Base-by-base conservation (phyloP, 306 rosid species). In the Gastrolobium bilobum region DNA sequence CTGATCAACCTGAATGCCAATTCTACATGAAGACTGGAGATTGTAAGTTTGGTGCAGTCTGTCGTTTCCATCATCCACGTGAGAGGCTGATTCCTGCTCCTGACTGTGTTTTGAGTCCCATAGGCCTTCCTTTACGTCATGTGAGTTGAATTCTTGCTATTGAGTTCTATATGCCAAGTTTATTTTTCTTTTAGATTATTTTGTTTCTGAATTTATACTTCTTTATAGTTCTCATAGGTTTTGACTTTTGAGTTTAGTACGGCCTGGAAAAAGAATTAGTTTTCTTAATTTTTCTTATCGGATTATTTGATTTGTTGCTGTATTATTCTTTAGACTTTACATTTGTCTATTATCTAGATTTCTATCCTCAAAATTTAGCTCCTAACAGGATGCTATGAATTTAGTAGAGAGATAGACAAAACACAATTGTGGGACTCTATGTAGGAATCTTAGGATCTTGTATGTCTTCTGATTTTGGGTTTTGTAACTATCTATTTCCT, bases 11-110 rank as follows among this genome's bases (percentile, higher is more conserved):
- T 30, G 97, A 94, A 84, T 94, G 99, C 84, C 97, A 89, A 79
- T 94, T 94, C 86, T 94, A 94, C 91, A 91, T 94, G 93, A 94
- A 94, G 80, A 94, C 99, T 0, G 99, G 99, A 68, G 99, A 94
- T 82, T 94, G 99, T 78, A 92, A 94, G 87, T 94, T 92, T 48
- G 99, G 99, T 71, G 93, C 95, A 11, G 99, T 92, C 79, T 94
- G 99, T 84, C 91, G 94, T 81, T 94, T 94, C 75, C 97, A 94
- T 82, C 99, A 94, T 82, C 99, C 99, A 26, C 88, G 91, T 40
- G 97, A 94, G 87, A 87, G 99, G 84, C 63, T 86, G 53, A 75
- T 94, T 79, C 99, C 99, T 68, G 87, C 97, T 59, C 97, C 99
- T 72, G 97, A 94, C 80, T 94, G 99, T 73, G 88, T 92, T 67